A percentile compares a stretch with the other conserved stretches of the same genome.
phyloP scores from a whole-genome alignment of 1,284 basidiomycete genomes.

The Ceratobasidium sp. region DNA sequence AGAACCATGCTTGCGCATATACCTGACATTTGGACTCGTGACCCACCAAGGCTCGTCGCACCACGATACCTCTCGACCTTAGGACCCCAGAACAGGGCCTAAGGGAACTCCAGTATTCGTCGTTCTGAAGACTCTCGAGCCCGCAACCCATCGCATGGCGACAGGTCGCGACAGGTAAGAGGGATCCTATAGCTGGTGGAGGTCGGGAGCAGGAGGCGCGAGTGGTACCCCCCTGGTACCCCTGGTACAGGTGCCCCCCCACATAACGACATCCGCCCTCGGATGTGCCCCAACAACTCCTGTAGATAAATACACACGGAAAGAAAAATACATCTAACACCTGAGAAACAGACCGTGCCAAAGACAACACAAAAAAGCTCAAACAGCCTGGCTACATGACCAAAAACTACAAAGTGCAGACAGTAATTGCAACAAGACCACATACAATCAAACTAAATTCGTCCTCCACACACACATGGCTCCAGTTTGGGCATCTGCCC shows the following conservation, averaged over 20 bases:
- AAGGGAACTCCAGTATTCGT: no score
- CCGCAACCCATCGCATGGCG: no score
- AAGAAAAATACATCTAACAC: background rate
- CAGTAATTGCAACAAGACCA: background rate
- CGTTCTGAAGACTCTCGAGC: no score
- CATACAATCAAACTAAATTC: background rate
- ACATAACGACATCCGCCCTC: constrained; percentile 13
- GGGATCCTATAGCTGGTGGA: background rate
- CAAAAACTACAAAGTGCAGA: background rate
- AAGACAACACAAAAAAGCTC: background rate
- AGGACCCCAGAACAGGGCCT: no score
- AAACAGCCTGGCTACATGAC: background rate
- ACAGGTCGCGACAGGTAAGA: background rate
- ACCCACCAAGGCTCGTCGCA: no score
- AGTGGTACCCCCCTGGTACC: background rate
- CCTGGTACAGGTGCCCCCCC: constrained; percentile 19
- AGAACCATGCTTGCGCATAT: no score
- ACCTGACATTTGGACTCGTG: no score
- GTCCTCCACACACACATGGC: background rate
- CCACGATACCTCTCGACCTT: no score
- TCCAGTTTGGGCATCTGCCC: background rate
- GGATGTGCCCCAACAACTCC: background rate
- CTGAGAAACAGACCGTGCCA: background rate
- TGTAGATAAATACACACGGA: background rate
- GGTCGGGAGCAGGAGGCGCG: background rate